Evolutionary conservation across 2,329 filamentous ascomycete genomes (phyloP), one percentile per base, ranked within the genome.

Genomic region (Botryotinia convoluta): DNA sequence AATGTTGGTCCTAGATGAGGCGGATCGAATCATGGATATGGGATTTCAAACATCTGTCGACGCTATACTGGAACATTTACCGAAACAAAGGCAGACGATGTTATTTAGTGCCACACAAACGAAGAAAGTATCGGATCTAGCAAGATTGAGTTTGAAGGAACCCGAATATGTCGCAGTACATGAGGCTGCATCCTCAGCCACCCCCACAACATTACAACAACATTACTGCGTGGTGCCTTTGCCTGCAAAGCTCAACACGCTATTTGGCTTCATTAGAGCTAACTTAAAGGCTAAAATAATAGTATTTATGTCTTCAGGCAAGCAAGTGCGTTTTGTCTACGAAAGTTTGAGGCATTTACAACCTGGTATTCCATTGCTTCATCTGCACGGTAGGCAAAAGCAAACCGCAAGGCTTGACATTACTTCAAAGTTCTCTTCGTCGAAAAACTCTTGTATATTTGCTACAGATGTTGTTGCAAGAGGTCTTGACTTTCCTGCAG

Each of bases 31-130:
- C 80, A 90, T 99, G 87, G 96, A 99, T 80, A 96, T 98, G 94
- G 96, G 96, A 8, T 99, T 99, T 82, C 92, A 97, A 82, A 86
- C 87, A 8, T 93, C 93, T 1, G 91, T 99, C 5, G 96, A 99
- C 83, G 96, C 96, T 0, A 92, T 99, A 69, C 84, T 99, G 42
- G 94, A 97, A 75, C 97, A 98, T 81, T 86, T 99, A 2, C 96
- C 96, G 1, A 91, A 90, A 78, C 85, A 91, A 42, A 87, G 96
- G 75, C 96, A 99, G 83, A 99, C 96, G 0, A 87, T 99, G 80
- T 89, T 99, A 16, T 99, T 98, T 85, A 97, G 93, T 80, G 96
- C 96, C 0, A 99, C 96, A 0, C 96, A 99, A 83, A 98, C 95
- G 77, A 97, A 94, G 80, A 93, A 92, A 80, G 93, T 99, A 0